Evolutionary conservation across 2,329 filamentous ascomycete species (phyloP).

Genomic region (Ceratocystis harringtonii): DNA sequence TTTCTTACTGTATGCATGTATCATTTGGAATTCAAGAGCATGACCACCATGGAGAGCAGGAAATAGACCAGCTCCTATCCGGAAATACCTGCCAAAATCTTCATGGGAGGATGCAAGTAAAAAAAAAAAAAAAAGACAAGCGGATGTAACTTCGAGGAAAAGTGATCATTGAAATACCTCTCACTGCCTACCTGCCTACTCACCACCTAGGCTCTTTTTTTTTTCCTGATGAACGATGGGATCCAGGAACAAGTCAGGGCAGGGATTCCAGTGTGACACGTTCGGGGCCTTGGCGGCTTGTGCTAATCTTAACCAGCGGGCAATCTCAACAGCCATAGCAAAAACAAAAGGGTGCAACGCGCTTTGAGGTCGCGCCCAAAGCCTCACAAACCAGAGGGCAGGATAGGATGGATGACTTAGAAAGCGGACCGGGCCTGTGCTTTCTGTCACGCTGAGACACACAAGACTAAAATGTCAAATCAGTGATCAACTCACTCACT

Average conservation of each 20-base stretch:
- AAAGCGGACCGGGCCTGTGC: constrained; percentile 1
- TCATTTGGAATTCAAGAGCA: not conserved
- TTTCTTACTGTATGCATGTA: not conserved
- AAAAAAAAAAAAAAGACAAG: not conserved
- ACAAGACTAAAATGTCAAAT: not conserved
- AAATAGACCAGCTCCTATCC: not conserved
- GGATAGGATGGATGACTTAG: not conserved
- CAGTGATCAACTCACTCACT: not conserved
- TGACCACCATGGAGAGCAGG: not conserved
- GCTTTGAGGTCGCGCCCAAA: not conserved
- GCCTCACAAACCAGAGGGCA: not conserved
- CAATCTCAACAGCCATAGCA: not conserved
- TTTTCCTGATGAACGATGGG: not conserved
- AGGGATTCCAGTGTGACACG: not conserved
- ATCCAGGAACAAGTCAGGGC: not conserved
- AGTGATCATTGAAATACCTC: too few relatives aligned
- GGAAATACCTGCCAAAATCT: not conserved
- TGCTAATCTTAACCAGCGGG: not conserved
- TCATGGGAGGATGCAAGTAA: not conserved
- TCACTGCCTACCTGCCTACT: too few relatives aligned
- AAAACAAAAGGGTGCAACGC: not conserved
- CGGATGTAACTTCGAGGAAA: not conserved
- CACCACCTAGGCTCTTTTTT: not conserved
- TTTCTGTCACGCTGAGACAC: not conserved
- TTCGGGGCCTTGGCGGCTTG: not conserved